Base-by-base conservation (phyloP, 176 grass and related monocot species). In the Themeda triandra region DNA sequence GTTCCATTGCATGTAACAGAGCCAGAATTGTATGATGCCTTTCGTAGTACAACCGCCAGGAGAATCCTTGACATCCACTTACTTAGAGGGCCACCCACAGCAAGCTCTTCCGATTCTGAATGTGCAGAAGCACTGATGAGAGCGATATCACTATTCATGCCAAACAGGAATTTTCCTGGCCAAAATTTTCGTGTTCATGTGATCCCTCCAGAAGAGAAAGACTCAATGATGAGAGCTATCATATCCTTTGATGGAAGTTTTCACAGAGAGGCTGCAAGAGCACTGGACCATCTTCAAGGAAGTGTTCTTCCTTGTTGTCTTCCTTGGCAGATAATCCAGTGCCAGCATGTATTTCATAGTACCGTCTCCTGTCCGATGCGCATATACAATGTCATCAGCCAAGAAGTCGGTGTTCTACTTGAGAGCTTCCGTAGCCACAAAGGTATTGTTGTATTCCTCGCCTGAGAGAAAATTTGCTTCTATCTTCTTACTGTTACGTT, bases 241-340 rank as follows among this genome's bases (percentile, higher is more conserved):
- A 93, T 98, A 77, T 83, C 87, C 27, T 98, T 95, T 86, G 85
- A 98, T 90, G 89, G 93, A 71, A 88, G 89, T 82, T 86, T 98
- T 84, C 91, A 98, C 74, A 91, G 83, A 59, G 91, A 95, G 91
- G 96, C 91, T 70, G 96, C 93, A 66, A 95, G 85, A 64, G 96
- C 96, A 71, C 77, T 98, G 25, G 93, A 98, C 31, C 82, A 93
- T 85, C 85, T 98, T 42, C 48, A 98, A 88, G 93, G 96, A 73
- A 83, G 81, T 29, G 33, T 93, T 54, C 86, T 98, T 64, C 77
- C 93, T 35, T 85, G 83, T 83, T 98, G 82, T 82, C 80, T 77
- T 29, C 73, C 80, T 40, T 98, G 96, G 96, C 96, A 98, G 93
- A 93, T 63, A 81, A 94, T 98, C 83, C 82, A 93, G 62, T 95